These are phyloP conservation scores for Colletotrichum lupini DNA, from an alignment of 2,329 filamentous ascomycete genomes.

Conservation along the genomic window DNA sequence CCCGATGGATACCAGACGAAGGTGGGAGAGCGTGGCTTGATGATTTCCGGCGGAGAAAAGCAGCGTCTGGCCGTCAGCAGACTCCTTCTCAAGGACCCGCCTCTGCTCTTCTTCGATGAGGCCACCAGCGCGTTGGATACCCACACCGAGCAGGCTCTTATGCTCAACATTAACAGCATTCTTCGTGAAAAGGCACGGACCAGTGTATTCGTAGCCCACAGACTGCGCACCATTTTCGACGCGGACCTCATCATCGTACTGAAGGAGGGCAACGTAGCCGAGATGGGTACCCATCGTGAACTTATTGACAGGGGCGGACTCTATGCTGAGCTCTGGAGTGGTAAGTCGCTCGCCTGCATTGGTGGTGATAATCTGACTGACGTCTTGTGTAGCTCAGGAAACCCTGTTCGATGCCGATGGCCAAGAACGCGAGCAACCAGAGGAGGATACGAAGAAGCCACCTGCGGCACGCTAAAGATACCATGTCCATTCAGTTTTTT, in stretches of 20 bases:
- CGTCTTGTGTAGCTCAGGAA: constrained; percentile 65
- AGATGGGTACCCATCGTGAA: constrained; percentile 88
- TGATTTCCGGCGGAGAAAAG: constrained; percentile 97
- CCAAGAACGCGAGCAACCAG: constrained; percentile 50
- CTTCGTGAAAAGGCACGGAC: constrained; percentile 88
- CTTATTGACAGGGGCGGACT: constrained; percentile 82
- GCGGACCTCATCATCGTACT: constrained; percentile 93
- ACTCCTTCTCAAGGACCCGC: constrained; percentile 88
- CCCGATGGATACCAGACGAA: constrained; percentile 91
- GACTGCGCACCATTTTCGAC: constrained; percentile 92
- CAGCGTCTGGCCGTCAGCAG: constrained; percentile 88
- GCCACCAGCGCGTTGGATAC: constrained; percentile 93
- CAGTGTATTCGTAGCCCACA: constrained; percentile 94
- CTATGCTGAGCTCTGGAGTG: constrained; percentile 92
- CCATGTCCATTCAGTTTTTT: not conserved
- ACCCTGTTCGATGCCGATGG: constrained; percentile 64
- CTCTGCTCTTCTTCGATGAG: constrained; percentile 93
- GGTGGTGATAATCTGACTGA: constrained; percentile 28
- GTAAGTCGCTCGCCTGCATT: constrained; percentile 58
- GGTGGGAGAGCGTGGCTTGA: constrained; percentile 93
- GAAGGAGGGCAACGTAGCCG: constrained; percentile 84
- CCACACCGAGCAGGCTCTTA: constrained; percentile 89
- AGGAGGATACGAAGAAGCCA: constrained; percentile 55
- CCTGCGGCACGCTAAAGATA: not conserved
- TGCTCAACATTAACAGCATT: constrained; percentile 93